A percentile compares a stretch with the other conserved stretches of the same genome.
Conservation (phyloP, 2,329 filamentous ascomycete species). For the Neospermospora avenae region DNA sequence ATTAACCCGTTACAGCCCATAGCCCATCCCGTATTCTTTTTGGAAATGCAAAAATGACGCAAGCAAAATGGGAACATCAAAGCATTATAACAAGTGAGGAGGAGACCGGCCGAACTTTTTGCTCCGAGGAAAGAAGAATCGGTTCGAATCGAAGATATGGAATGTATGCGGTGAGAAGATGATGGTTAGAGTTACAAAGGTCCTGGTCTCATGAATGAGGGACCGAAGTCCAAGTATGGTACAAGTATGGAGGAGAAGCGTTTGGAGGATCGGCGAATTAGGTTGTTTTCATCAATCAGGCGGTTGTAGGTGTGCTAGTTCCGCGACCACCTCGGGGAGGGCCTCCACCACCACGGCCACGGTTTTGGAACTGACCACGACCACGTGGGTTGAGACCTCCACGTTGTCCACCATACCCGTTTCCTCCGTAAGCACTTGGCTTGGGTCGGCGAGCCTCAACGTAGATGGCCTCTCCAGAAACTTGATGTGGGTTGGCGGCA, state of each 20-base stretch:
- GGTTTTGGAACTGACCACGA: slow-evolving; percentile 54
- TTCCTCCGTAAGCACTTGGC: slow-evolving; percentile 65
- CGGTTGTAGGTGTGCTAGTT: slow-evolving; percentile 14
- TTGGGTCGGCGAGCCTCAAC: slow-evolving; percentile 89
- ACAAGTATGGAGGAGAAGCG: slow-evolving; percentile 16
- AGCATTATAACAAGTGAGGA: slow-evolving; percentile 16
- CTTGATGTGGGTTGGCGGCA: slow-evolving; percentile 77
- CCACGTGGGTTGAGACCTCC: slow-evolving; percentile 60
- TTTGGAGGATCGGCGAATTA: slow-evolving; percentile 2
- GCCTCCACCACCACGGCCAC: slow-evolving; percentile 19
- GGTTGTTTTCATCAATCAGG: slow-evolving; percentile 11
- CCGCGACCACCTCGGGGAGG: slow-evolving; percentile 20
- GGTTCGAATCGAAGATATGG: slow-evolving; percentile 11
- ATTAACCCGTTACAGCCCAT: slow-evolving; percentile 10
- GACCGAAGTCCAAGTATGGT: slow-evolving; percentile 20
- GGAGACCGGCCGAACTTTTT: slow-evolving; percentile 19
- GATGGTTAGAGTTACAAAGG: slow-evolving; percentile 16
- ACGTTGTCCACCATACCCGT: slow-evolving; percentile 61
- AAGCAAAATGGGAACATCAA: slow-evolving; percentile 15
- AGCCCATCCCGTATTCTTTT: slow-evolving; percentile 14
- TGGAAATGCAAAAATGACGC: slow-evolving; percentile 23
- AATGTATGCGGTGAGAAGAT: slow-evolving; percentile 11
- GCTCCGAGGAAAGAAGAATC: slow-evolving; percentile 10
- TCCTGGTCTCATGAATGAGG: slow-evolving; percentile 13
- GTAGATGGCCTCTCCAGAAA: slow-evolving; percentile 77